Conservation (phyloP, 768 basidiomycete species). For the Scleroderma bovista region DNA sequence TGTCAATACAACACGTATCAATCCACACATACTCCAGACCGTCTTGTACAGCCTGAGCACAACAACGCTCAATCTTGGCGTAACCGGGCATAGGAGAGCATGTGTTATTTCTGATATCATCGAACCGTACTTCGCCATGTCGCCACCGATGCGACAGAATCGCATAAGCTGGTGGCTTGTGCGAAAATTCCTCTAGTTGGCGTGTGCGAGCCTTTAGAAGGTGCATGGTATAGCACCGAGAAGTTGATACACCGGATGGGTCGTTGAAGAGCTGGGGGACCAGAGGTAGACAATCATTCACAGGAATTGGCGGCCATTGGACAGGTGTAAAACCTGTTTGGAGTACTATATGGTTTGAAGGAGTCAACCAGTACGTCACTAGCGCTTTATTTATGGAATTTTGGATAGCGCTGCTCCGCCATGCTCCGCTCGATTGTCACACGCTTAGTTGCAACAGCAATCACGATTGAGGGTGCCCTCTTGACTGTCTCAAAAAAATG, state of each 20-base stretch:
- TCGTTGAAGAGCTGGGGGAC: background rate
- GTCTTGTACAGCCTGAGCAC: slow-evolving; percentile 1
- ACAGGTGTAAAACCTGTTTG: too few species aligned
- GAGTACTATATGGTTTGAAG: too few species aligned
- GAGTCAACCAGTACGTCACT: too few species aligned
- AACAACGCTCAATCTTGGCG: slow-evolving; percentile 2
- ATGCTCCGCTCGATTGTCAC: too few species aligned
- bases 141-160: slow-evolving; percentile 10
- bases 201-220: slow-evolving; percentile 2
- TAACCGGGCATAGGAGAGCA: slow-evolving; percentile 3
- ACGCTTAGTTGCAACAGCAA: too few species aligned
- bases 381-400: too few species aligned
- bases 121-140: background rate
- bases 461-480: too few species aligned
- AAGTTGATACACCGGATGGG: background rate
- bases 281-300: too few species aligned
- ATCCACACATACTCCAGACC: slow-evolving; percentile 10
- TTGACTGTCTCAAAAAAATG: too few species aligned
- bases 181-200: slow-evolving; percentile 2
- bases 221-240: background rate
- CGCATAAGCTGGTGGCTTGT: slow-evolving; percentile 3
- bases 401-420: too few species aligned
- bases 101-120: background rate
- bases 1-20: slow-evolving; percentile 12
- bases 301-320: too few species aligned